These are phyloP conservation scores for Trichoderma sp. DNA, from an alignment of 2,329 filamentous ascomycete genomes.

Conservation along the genomic window DNA sequence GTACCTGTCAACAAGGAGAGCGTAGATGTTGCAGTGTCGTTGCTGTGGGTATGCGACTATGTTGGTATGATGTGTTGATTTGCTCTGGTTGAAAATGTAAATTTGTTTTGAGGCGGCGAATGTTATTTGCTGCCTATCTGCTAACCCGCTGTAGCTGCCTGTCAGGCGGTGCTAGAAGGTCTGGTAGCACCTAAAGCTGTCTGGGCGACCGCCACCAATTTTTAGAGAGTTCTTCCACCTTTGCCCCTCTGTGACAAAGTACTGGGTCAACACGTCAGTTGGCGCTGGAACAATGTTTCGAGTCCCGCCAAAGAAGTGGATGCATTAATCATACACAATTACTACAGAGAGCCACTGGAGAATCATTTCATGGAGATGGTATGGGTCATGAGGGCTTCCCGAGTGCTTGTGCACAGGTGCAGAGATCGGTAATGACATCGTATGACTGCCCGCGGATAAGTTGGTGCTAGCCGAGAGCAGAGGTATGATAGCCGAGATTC, in stretches of 20 bases:
- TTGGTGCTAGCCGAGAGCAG: neutral
- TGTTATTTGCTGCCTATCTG: neutral
- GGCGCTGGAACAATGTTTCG: neutral
- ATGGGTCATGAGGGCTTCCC: neutral
- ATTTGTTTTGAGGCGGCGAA: neutral
- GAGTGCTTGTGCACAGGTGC: neutral
- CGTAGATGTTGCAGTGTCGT: neutral
- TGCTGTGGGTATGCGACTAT: neutral
- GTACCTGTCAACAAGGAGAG: neutral
- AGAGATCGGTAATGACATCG: neutral
- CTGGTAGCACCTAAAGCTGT: neutral
- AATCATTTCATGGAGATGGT: neutral
- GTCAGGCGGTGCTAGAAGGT: neutral
- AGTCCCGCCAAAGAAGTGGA: neutral
- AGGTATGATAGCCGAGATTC: neutral
- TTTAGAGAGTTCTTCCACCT: neutral
- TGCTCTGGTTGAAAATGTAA: neutral
- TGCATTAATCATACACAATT: neutral
- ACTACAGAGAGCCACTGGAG: neutral
- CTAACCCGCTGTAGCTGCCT: neutral
- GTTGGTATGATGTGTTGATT: neutral
- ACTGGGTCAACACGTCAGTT: neutral
- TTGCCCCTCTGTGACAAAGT: neutral
- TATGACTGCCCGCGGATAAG: neutral
- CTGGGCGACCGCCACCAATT: neutral